phyloP scores from a whole-genome alignment of 495 filamentous ascomycete species.

The Clohesyomyces aquaticus region DNA sequence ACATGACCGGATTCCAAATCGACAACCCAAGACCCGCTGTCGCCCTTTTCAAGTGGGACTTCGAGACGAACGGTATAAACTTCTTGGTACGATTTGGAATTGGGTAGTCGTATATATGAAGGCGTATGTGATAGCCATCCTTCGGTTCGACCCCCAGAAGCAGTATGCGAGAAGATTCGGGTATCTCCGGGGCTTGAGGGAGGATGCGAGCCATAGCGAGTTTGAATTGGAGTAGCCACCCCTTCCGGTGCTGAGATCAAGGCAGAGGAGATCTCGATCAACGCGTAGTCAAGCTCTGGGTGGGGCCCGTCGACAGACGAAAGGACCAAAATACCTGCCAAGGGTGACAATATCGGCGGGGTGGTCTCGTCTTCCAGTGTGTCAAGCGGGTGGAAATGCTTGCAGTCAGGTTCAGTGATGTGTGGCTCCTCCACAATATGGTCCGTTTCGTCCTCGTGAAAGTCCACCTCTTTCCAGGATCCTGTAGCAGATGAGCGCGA shows the following conservation, averaged over 20 bases:
- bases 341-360: too few relatives aligned
- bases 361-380: too few relatives aligned
- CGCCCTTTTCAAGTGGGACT: slow-evolving; percentile 15
- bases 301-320: background rate
- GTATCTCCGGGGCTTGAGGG: background rate
- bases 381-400: too few relatives aligned
- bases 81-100: slow-evolving; percentile 9
- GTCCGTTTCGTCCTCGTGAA: too few relatives aligned
- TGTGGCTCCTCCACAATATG: too few relatives aligned
- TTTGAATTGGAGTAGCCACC: background rate
- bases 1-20: slow-evolving; percentile 8
- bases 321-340: background rate
- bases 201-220: background rate
- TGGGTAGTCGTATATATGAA: slow-evolving; percentile 7
- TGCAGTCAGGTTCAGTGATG: too few relatives aligned
- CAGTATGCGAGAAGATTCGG: slow-evolving; percentile 10
- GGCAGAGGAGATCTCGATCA: background rate
- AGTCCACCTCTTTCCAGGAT: too few relatives aligned
- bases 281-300: slow-evolving; percentile 9
- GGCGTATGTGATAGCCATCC: slow-evolving; percentile 15
- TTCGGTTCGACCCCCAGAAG: slow-evolving; percentile 2
- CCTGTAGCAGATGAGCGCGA: too few relatives aligned
- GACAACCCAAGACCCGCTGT: slow-evolving; percentile 31
- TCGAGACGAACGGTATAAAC: slow-evolving; percentile 20
- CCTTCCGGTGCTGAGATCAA: background rate